Evolutionary conservation across 768 basidiomycete species (phyloP).

Genomic region (Serendipita sp.): DNA sequence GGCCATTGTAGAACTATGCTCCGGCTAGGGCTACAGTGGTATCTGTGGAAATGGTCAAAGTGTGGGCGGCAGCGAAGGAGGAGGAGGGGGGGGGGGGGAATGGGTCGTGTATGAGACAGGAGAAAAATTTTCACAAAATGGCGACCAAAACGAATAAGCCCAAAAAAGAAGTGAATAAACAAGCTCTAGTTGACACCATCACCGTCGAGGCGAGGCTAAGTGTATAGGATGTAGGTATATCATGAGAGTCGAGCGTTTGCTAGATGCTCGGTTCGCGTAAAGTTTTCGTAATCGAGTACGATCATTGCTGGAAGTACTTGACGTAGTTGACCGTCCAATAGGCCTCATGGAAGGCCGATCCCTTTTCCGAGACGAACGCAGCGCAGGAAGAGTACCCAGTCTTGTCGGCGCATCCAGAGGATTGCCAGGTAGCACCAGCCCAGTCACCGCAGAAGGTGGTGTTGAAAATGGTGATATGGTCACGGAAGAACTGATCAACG

Average conservation of each 20-base stretch:
- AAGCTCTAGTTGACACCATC: not conserved
- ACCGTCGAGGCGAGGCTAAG: not conserved
- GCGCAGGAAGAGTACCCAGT: conserved; percentile 74
- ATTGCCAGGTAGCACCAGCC: conserved; percentile 68
- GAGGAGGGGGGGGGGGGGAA: not conserved
- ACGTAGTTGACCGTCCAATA: conserved; percentile 6
- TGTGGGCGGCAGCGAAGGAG: too few species aligned
- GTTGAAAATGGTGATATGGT: conserved; percentile 68
- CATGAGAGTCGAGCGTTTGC: not conserved
- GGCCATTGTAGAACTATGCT: not conserved
- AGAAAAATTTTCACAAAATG: not conserved
- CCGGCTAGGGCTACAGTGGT: not conserved
- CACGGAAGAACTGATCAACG: conserved; percentile 62
- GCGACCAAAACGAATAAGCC: not conserved
- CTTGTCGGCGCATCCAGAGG: conserved; percentile 57
- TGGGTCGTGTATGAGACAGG: not conserved
- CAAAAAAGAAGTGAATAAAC: not conserved
- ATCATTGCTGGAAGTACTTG: conserved; percentile 4
- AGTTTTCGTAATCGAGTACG: not conserved
- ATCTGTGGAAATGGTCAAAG: not conserved
- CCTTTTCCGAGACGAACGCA: conserved; percentile 57
- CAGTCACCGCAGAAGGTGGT: conserved; percentile 64
- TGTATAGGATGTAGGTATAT: not conserved
- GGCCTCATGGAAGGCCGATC: conserved; percentile 54
- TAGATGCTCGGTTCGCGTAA: not conserved